Conservation (phyloP, 305 asterid genomes). For the Plantago rigida region DNA sequence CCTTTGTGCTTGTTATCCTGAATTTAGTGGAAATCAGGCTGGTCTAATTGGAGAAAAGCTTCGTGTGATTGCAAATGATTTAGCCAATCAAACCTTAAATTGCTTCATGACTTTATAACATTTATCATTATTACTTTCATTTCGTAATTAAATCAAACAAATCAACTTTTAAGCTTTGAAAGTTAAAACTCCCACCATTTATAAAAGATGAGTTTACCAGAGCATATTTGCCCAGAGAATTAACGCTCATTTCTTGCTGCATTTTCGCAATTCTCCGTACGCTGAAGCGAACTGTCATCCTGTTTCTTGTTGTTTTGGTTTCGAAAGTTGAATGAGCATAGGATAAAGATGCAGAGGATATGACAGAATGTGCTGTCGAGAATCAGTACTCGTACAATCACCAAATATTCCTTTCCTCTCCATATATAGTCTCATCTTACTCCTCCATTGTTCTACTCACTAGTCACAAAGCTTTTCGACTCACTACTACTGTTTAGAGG, state of each 20-base stretch:
- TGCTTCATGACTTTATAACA: background rate
- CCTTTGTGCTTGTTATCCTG: constrained; percentile 30
- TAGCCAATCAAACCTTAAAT: constrained; percentile 28
- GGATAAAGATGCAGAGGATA: constrained; percentile 25
- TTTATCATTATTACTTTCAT: too few species aligned
- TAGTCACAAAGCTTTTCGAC: background rate
- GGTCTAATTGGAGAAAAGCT: constrained; percentile 41
- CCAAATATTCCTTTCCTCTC: constrained; percentile 36
- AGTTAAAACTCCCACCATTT: background rate
- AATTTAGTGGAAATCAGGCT: constrained; percentile 47
- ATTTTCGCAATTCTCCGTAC: constrained; percentile 19
- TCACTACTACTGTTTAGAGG: background rate
- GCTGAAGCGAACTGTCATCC: constrained; percentile 6
- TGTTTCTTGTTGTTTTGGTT: background rate
- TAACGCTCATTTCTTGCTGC: constrained; percentile 16
- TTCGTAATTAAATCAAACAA: too few species aligned
- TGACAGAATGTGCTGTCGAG: constrained; percentile 65
- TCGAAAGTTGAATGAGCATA: constrained; percentile 58
- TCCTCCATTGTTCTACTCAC: constrained; percentile 28
- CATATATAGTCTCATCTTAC: constrained; percentile 40
- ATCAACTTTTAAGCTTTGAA: background rate
- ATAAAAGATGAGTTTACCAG: constrained; percentile 4
- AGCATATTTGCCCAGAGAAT: constrained; percentile 19
- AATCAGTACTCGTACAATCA: constrained; percentile 32
- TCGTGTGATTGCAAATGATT: constrained; percentile 34